These are phyloP conservation scores for Berkeleyomyces rouxiae DNA, from an alignment of 2,329 filamentous ascomycete genomes.

Conservation along the genomic window DNA sequence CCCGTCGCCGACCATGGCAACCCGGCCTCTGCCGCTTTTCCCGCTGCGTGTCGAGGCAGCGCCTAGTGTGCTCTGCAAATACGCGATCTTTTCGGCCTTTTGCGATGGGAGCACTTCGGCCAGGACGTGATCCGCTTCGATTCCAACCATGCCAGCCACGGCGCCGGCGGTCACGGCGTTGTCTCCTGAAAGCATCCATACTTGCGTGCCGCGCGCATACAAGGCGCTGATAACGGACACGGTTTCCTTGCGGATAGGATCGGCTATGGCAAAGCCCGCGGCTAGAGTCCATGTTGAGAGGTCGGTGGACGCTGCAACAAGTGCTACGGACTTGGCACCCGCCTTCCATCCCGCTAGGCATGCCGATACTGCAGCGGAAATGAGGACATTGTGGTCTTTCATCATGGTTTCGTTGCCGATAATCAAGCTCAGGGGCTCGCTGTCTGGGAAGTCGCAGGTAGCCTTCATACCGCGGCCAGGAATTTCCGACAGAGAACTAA, in stretches of 20 bases:
- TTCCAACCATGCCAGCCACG: conserved; percentile 60
- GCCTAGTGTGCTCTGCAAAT: conserved; percentile 39
- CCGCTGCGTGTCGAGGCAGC: conserved; percentile 17
- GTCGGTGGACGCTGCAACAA: conserved; percentile 31
- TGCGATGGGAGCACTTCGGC: conserved; percentile 74
- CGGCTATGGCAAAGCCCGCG: conserved; percentile 59
- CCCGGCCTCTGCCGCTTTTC: conserved; percentile 27
- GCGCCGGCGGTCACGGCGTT: conserved; percentile 71
- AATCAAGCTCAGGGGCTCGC: conserved; percentile 31
- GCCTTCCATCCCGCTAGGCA: conserved; percentile 40
- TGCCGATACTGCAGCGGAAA: conserved; percentile 22
- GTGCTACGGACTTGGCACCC: conserved; percentile 46
- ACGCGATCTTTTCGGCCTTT: conserved; percentile 56
- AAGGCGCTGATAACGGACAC: conserved; percentile 46
- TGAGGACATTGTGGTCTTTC: conserved; percentile 27
- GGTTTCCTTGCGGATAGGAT: conserved; percentile 64
- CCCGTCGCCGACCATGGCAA: conserved; percentile 80
- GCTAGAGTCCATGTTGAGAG: conserved; percentile 32
- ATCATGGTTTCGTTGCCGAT: conserved; percentile 63
- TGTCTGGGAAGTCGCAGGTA: conserved; percentile 13
- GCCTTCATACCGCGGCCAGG: conserved; percentile 56
- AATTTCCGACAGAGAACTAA: conserved; percentile 42
- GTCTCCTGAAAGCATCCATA: conserved; percentile 90
- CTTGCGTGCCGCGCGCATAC: conserved; percentile 46
- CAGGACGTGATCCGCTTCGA: conserved; percentile 57